A percentile compares a stretch with the other conserved stretches of the same genome.
Conservation (phyloP, 2,329 filamentous ascomycete species). For the Zymoseptoria tritici region DNA sequence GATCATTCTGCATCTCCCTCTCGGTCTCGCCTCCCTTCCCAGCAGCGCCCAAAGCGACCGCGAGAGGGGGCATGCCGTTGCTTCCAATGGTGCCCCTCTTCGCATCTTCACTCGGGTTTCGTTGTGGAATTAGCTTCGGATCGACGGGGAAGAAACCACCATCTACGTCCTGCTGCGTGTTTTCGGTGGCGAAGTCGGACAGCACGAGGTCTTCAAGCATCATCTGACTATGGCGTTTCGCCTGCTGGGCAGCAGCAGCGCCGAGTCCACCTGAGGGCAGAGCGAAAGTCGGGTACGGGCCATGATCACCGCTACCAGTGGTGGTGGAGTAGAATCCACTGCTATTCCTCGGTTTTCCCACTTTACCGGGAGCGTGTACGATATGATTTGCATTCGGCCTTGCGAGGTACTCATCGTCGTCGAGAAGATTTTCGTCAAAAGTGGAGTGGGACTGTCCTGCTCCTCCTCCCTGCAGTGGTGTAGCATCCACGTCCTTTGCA, state of each 20-base stretch:
- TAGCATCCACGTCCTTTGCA: constrained; percentile 21
- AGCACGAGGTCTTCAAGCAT: constrained; percentile 26
- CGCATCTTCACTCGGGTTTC: constrained; percentile 28
- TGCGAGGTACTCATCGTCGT: constrained; percentile 22
- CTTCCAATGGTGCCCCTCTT: constrained; percentile 41
- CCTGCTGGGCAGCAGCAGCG: constrained; percentile 18
- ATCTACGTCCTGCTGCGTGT: neutral
- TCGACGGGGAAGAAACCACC: constrained; percentile 13
- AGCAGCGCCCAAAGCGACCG: neutral
- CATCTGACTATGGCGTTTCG: constrained; percentile 21
- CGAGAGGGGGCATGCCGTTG: neutral
- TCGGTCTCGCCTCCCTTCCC: neutral
- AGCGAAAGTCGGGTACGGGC: constrained; percentile 29
- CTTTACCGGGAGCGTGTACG: constrained; percentile 3
- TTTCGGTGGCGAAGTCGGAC: constrained; percentile 1
- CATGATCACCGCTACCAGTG: constrained; percentile 14
- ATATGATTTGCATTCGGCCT: constrained; percentile 6
- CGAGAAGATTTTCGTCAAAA: constrained; percentile 33
- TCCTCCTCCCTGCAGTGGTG: neutral
- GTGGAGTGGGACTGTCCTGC: neutral
- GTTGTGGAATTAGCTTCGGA: constrained; percentile 25
- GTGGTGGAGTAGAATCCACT: constrained; percentile 11
- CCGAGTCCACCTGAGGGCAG: constrained; percentile 7
- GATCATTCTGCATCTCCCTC: constrained; percentile 46
- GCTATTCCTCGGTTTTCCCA: constrained; percentile 17